phyloP scores from a whole-genome alignment of 768 basidiomycete species.

The Fistulinella prunicolor region DNA sequence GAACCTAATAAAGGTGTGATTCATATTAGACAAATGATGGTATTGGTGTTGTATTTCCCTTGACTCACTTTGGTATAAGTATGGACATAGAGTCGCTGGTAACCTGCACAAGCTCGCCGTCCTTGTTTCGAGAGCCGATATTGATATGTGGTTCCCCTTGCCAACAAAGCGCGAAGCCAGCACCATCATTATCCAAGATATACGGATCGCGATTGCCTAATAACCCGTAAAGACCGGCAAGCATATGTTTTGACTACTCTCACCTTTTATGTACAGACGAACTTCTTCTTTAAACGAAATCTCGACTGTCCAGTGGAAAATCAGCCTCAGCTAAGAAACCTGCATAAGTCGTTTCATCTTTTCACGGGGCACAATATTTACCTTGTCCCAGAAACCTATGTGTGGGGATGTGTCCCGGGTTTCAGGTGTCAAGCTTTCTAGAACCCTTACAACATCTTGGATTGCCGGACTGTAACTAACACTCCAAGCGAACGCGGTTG shows the following conservation, averaged over 20 bases:
- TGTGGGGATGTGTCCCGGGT: slow-evolving; percentile 79
- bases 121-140: slow-evolving; percentile 66
- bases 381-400: slow-evolving; percentile 96
- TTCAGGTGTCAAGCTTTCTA: slow-evolving; percentile 77
- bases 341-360: slow-evolving; percentile 4
- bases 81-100: slow-evolving; percentile 76
- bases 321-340: slow-evolving; percentile 55
- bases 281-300: slow-evolving; percentile 69
- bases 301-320: slow-evolving; percentile 79
- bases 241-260: slow-evolving; percentile 5
- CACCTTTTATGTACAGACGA: slow-evolving; percentile 85
- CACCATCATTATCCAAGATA: slow-evolving; percentile 60
- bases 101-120: slow-evolving; percentile 80
- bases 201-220: slow-evolving; percentile 84
- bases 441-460: slow-evolving; percentile 78
- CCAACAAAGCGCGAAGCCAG: slow-evolving; percentile 88
- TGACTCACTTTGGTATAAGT: slow-evolving; percentile 76
- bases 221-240: slow-evolving; percentile 6
- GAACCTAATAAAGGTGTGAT: slow-evolving; percentile 18
- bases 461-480: slow-evolving; percentile 83
- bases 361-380: slow-evolving; percentile 28
- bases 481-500: slow-evolving; percentile 84
- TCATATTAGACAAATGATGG: not conserved
- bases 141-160: slow-evolving; percentile 67
- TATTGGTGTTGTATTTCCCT: not conserved